Base-by-base conservation (phyloP, 1,284 basidiomycete genomes). In the Trametes polyzona region DNA sequence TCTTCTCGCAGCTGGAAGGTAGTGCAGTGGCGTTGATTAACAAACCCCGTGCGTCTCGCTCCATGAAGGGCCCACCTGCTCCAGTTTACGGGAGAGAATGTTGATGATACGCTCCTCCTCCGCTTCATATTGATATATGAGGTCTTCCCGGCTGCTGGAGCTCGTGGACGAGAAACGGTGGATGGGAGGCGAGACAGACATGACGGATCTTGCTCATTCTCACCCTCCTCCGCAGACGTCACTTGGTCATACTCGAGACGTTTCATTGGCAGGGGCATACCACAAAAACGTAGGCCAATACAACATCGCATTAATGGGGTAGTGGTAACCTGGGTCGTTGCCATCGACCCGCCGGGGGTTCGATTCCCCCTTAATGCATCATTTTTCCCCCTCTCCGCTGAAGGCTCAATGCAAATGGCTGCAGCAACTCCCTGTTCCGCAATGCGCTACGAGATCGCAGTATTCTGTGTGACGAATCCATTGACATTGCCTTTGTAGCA, bases 21-120 rank as follows among this genome's bases (percentile, higher is more conserved):
- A 29, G 24, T 29, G n/a, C 54, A 27, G 42, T 40, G 47, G 23
- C 35, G 14, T 2, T 57, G 29, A 52, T 47, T 41, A 55, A 27
- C 21, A 57, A 52, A 40, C 52, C 55, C 57, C 32, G 21, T 32
- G n/a, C 10, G 33, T 12, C 32, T 29, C 19, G 47, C 7, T 39
- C 35, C 17, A 23, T 55, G 35, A 51, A 49, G 41, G 40, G 47
- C 82, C 54, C 52, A 89, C 91, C 84, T 88, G 81, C 74, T 92
- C 90, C 54, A 92, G 76, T 69, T 90, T 92, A 61, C 88, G 78
- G 36, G 87, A 92, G 57, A 92, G 75, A 10, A 88, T 78, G 64
- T 92, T 92, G 59, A 91, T 89, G 56, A 93, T 90, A 40, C 90
- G 83, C 69, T 93, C 91, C 71, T 93, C 91, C 73, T 93, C 91